phyloP scores from a whole-genome alignment of 148 eudicot species.

The Cornus controversa region DNA sequence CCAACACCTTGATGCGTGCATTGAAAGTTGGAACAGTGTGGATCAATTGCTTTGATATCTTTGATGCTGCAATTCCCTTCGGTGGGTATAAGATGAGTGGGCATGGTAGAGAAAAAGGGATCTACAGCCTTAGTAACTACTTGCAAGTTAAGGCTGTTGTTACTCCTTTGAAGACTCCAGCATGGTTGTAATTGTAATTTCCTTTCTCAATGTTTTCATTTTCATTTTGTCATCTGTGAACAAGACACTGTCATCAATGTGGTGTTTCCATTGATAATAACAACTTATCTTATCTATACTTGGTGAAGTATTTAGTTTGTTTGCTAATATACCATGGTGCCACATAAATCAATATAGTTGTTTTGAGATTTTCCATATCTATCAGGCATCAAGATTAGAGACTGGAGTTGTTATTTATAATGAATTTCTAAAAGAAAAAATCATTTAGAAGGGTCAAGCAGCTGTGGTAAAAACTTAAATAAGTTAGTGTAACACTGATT shows the following conservation, averaged over 20 bases:
- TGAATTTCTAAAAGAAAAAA: no score
- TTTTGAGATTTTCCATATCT: no score
- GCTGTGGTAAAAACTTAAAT: no score
- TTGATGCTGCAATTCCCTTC: constrained; percentile 63
- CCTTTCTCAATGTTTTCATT: not conserved
- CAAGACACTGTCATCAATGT: not conserved
- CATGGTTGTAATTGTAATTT: constrained; percentile 53
- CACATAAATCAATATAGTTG: no score
- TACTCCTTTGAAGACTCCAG: constrained; percentile 56
- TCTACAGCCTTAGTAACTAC: constrained; percentile 52
- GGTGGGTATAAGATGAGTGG: constrained; percentile 81
- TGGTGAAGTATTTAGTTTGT: not conserved
- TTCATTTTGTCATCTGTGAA: not conserved
- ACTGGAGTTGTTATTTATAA: no score
- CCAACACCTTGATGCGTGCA: constrained; percentile 50
- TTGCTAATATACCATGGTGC: no score
- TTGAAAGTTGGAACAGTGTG: constrained; percentile 62
- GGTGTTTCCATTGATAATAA: not conserved
- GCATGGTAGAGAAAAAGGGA: constrained; percentile 59
- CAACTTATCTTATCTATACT: not conserved
- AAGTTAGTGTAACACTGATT: no score
- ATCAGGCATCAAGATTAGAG: no score
- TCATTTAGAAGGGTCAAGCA: no score
- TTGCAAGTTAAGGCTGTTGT: constrained; percentile 67
- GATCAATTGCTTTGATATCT: constrained; percentile 58